Base-by-base conservation (phyloP, 306 rosid genomes). In the Myrica gale region DNA sequence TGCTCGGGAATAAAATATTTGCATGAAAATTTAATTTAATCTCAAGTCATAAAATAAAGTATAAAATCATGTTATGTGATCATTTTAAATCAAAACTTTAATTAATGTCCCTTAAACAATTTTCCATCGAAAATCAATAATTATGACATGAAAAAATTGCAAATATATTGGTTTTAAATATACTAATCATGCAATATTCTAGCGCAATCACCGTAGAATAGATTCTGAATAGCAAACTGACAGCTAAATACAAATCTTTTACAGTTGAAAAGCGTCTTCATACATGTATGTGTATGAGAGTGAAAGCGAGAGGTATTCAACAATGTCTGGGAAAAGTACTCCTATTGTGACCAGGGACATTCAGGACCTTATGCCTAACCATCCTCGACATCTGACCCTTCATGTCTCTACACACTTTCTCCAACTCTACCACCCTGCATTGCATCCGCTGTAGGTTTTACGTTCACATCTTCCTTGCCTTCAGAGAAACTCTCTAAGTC, bases 401-500 rank as follows among this genome's bases (percentile, higher is more conserved):
- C 26, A 23, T 23, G 26, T 23, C 26, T 43, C 23, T 83, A 42
- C 93, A 90, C 68, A 83, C 69, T 47, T 79, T 86, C 87, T 90
- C 97, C 74, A 89, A 84, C 79, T 92, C 91, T 23, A 74, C 81
- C 11, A 88, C 97, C 80, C 89, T 88, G 68, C 67, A 76, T 77
- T 90, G 89, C 91, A 92, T 92, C 54, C 71, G 81, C 72, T 83
- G 79, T 17, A 90, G 68, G 45, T 85, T 86, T 32, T 65, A 20
- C 56, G 61, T 81, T 23, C 73, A 76, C 55, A 39, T 83, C 82
- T 62, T 84, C 66, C 23, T 76, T 90, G 73, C 79, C 83, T 60
- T 84, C 87, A 37, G 74, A 41, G 11, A 75, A 83, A 12, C 52
- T 73, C 12, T 83, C 72, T n/a, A 19, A 51, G 4, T 50, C 68